Evolutionary conservation across 2,329 filamentous ascomycete genomes (phyloP), one percentile per base, ranked within the genome.

Genomic region (Biscogniauxia sp.): DNA sequence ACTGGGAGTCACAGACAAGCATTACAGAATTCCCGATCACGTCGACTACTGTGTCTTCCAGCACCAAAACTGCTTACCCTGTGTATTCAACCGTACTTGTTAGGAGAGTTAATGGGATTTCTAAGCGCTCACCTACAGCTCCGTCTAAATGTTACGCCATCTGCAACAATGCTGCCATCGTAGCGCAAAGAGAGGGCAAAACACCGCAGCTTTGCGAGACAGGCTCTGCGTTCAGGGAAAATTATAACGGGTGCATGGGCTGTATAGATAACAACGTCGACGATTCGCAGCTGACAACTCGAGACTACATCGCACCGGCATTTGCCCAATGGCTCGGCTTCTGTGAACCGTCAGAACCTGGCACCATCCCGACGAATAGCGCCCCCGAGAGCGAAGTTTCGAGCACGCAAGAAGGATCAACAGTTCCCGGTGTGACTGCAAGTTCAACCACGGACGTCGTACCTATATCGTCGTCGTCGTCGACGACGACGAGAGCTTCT

Each of bases 1-100:
- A 86, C 68, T 87, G 82, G 79, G 76, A 68, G 1, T 81, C 83
- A 0, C 84, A 86, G 64, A 69, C 82, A 0, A 75, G 73, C 13
- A 59, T 85, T n/a, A 78, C 79, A 1, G 76, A 75, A 25, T 81
- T 63, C 32, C 75, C 77, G 0, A 68, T 72, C 0, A 63, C 70
- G 7, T 58, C 58, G 20, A 51, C 57, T n/a, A 56, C 23, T 19
- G 32, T 2, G 51, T 17, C 37, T 28, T 19, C 53, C 60, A 53
- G 4, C 4, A 20, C 19, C 50, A 61, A 70, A 9, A 68, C 68
- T 19, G 63, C 69, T 6, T 69, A 54, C 56, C 60, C 64, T 0
- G 61, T 70, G 0, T 60, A 64, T 2, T 55, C 67, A 20, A 63
- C 60, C 4, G 58, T 56, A 2, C 11, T 60, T 32, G 41, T 66